These are phyloP conservation scores for Peniophora sp. DNA, from an alignment of 1,284 basidiomycete genomes.

Conservation along the genomic window DNA sequence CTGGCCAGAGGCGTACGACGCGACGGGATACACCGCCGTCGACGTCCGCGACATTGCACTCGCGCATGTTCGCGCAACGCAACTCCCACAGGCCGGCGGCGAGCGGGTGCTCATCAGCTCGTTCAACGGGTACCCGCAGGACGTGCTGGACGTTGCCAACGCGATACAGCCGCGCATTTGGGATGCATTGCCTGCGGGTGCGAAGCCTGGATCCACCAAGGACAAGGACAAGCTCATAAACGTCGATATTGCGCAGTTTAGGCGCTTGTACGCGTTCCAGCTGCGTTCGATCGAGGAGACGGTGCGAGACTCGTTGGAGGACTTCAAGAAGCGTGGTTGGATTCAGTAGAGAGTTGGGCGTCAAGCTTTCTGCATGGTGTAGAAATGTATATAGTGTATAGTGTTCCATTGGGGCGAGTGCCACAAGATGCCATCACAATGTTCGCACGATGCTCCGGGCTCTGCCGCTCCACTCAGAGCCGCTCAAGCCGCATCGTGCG, in stretches of 20 bases:
- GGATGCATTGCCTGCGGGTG: constrained; percentile 5
- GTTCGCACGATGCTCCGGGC: too few relatives aligned
- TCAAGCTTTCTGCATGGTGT: neutral
- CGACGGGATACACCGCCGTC: constrained; percentile 19
- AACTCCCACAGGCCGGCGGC: constrained; percentile 29
- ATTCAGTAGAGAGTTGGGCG: neutral
- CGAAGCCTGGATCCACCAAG: constrained; percentile 6
- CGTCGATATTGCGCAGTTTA: constrained; percentile 4
- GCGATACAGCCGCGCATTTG: constrained; percentile 2
- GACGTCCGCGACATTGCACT: constrained; percentile 38
- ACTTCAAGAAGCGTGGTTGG: constrained; percentile 8
- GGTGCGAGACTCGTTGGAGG: constrained; percentile 6
- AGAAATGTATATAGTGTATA: neutral
- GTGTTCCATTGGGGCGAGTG: too few relatives aligned
- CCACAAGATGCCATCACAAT: too few relatives aligned
- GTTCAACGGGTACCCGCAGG: constrained; percentile 5
- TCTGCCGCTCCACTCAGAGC: too few relatives aligned
- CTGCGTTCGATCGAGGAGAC: constrained; percentile 5
- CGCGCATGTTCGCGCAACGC: constrained; percentile 35
- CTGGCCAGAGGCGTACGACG: neutral
- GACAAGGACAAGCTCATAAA: neutral
- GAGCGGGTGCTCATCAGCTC: constrained; percentile 30
- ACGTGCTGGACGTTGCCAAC: neutral
- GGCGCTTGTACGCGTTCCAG: constrained; percentile 7
- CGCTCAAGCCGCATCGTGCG: too few relatives aligned